Percentiles rank a stretch among this genome's conserved stretches.
These are phyloP conservation scores for Xanthoconium purpureum DNA, from an alignment of 768 basidiomycete species.

Conservation along the genomic window DNA sequence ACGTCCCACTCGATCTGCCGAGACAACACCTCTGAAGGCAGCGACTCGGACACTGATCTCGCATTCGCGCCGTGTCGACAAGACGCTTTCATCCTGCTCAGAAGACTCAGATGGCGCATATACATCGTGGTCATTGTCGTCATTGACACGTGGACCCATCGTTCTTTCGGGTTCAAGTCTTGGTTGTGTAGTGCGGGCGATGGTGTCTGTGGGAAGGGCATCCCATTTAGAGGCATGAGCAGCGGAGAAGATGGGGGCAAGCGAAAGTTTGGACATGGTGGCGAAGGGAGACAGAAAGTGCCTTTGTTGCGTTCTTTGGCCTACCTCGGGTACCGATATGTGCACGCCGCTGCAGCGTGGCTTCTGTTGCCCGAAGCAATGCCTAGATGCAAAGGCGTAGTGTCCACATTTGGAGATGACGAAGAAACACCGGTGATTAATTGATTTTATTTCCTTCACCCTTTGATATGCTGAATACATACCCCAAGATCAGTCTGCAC, in stretches of 20 bases:
- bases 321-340: background rate
- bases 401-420: background rate
- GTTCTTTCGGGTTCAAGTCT: background rate
- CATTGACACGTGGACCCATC: background rate
- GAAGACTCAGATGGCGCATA: background rate
- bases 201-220: conserved; percentile 4
- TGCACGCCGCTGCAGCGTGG: conserved; percentile 16
- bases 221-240: conserved; percentile 31
- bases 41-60: background rate
- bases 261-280: conserved; percentile 17
- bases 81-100: background rate
- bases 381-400: background rate
- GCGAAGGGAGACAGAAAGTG: background rate
- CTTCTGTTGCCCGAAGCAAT: background rate
- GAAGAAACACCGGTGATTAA: background rate
- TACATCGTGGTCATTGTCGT: background rate
- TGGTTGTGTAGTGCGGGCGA: background rate
- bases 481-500: too few relatives aligned
- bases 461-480: too few relatives aligned
- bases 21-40: too few relatives aligned
- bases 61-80: background rate
- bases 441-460: too few relatives aligned
- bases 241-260: conserved; percentile 32
- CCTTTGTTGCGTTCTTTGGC: background rate
- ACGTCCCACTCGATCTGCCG: background rate